A percentile compares a stretch with the other conserved stretches of the same genome.
Evolutionary conservation across 2,329 filamentous ascomycete species (phyloP).

Genomic region (Alternaria novae-zelandiae): DNA sequence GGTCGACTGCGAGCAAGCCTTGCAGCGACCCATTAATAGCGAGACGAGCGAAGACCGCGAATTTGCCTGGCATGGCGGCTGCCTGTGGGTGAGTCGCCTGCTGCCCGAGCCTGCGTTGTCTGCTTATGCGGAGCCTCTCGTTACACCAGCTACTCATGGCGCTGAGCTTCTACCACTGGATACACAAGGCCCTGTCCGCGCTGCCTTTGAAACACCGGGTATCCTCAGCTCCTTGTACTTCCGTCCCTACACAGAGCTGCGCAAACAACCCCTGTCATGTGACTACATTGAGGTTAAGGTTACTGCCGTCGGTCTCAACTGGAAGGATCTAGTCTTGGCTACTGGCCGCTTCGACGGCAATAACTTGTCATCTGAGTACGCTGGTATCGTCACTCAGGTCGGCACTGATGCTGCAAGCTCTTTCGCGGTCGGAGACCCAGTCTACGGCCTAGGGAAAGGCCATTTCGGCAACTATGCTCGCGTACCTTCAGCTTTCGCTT

Average conservation of each 20-base stretch:
- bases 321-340: conserved; percentile 22
- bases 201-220: conserved; percentile 16
- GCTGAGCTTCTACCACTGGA: conserved; percentile 1
- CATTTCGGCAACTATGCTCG: conserved; percentile 29
- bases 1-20: not conserved
- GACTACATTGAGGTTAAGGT: conserved; percentile 26
- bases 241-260: conserved; percentile 13
- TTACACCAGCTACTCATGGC: not conserved
- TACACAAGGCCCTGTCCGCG: not conserved
- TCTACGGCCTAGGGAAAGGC: conserved; percentile 18
- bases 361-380: conserved; percentile 6
- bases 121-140: not conserved
- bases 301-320: conserved; percentile 26
- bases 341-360: conserved; percentile 25
- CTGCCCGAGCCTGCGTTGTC: conserved; percentile 16
- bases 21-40: not conserved
- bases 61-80: conserved; percentile 23
- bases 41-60: conserved; percentile 15
- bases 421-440: not conserved
- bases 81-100: conserved; percentile 26
- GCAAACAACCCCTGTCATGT: conserved; percentile 14
- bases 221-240: conserved; percentile 31
- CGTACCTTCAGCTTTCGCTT: conserved; percentile 7
- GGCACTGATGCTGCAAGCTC: conserved; percentile 13
- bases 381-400: conserved; percentile 20